phyloP scores from a whole-genome alignment of 2,329 filamentous ascomycete species.

The Fusarium concolor region DNA sequence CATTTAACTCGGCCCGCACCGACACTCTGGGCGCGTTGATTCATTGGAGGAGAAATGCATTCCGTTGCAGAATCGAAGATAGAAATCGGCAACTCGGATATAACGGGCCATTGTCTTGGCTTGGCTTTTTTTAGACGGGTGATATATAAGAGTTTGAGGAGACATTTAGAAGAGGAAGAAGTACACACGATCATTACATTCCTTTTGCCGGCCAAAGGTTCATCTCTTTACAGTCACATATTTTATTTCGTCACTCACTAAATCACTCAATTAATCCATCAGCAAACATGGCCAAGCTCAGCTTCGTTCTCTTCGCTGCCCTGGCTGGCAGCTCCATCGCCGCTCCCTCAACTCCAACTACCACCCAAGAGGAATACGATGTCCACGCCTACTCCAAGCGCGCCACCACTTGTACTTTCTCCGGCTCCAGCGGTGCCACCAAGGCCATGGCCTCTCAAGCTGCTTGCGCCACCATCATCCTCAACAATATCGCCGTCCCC shows the following conservation, averaged over 20 bases:
- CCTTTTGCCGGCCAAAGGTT: constrained; percentile 36
- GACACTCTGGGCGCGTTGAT: accelerated
- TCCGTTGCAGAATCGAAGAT: background rate
- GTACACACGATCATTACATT: constrained; percentile 4
- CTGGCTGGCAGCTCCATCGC: constrained; percentile 36
- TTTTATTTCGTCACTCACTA: constrained; percentile 5
- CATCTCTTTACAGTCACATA: constrained; percentile 1
- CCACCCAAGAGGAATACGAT: constrained; percentile 8
- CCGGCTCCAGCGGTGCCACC: constrained; percentile 34
- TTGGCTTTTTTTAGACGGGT: background rate
- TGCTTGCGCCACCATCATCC: constrained; percentile 35
- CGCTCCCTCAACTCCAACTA: constrained; percentile 21
- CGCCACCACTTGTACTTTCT: constrained; percentile 35
- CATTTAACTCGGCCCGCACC: constrained; percentile 17
- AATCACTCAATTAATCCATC: background rate
- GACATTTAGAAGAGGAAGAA: background rate
- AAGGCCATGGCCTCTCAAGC: constrained; percentile 28
- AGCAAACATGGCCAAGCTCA: constrained; percentile 32
- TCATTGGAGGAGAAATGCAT: constrained; percentile 26
- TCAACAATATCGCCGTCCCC: constrained; percentile 34
- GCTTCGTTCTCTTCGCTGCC: constrained; percentile 23
- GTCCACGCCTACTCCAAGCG: constrained; percentile 31
- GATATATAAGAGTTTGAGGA: constrained; percentile 17
- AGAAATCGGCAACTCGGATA: background rate
- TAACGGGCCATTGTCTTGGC: background rate